A percentile compares a stretch with the other conserved stretches of the same genome.
Evolutionary conservation across 371 early-diverging fungal genomes (phyloP).

Genomic region (Mucor plumbeus): DNA sequence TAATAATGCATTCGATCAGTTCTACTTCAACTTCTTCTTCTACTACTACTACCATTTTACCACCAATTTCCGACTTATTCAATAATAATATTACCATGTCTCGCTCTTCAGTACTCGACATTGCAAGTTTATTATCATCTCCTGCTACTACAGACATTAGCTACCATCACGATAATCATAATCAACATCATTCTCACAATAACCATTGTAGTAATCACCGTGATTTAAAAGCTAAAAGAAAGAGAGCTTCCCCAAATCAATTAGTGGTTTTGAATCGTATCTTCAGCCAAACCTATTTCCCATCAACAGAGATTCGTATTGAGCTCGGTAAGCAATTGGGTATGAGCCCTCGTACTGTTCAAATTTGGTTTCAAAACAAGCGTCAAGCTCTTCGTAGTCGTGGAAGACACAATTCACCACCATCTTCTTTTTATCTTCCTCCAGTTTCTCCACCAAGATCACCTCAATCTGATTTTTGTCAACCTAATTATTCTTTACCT

Average conservation of each 20-base stretch:
- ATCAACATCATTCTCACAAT: constrained; percentile 2
- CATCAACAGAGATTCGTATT: constrained; percentile 78
- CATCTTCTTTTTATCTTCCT: constrained; percentile 58
- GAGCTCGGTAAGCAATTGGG: constrained; percentile 83
- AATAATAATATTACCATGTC: constrained; percentile 13
- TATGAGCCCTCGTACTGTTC: constrained; percentile 84
- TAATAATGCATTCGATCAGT: constrained; percentile 16
- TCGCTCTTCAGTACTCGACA: constrained; percentile 24
- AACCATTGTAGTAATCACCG: constrained; percentile 10
- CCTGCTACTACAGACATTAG: not conserved
- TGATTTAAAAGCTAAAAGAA: constrained; percentile 51
- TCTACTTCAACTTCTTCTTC: not conserved
- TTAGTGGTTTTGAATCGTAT: constrained; percentile 59
- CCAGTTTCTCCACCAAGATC: constrained; percentile 52
- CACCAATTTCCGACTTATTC: constrained; percentile 45
- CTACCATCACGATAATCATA: not conserved
- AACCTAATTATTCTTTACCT: constrained; percentile 27
- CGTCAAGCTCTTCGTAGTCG: constrained; percentile 67
- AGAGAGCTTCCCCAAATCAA: constrained; percentile 54
- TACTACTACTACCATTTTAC: constrained; percentile 17
- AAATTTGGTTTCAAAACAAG: constrained; percentile 97
- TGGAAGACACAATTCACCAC: constrained; percentile 47
- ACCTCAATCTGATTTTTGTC: constrained; percentile 23
- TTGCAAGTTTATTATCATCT: constrained; percentile 19
- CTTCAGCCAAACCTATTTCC: constrained; percentile 60